Conservation (phyloP, 805 yeast species). For the Candida stauntonica region DNA sequence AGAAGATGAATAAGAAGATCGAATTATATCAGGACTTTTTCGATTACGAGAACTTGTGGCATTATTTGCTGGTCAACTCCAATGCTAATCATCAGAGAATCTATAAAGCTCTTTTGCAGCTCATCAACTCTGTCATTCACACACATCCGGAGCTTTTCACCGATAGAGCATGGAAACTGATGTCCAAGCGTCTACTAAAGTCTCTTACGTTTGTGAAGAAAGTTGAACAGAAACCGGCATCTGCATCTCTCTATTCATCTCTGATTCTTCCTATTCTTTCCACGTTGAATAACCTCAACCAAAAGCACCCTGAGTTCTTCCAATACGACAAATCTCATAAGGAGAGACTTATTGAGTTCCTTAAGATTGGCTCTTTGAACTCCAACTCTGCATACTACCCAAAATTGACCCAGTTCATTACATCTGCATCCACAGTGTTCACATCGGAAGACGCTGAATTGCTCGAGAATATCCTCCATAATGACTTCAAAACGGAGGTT, state of each 20-base stretch:
- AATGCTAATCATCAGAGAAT: slow-evolving; percentile 37
- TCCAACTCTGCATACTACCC: slow-evolving; percentile 49
- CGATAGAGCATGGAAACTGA: slow-evolving; percentile 28
- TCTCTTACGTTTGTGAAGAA: slow-evolving; percentile 29
- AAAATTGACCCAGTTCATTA: slow-evolving; percentile 22
- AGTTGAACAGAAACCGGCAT: slow-evolving; percentile 27
- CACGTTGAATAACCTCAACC: slow-evolving; percentile 40
- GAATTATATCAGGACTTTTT: slow-evolving; percentile 33
- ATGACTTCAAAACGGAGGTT: slow-evolving; percentile 26
- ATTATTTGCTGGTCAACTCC: slow-evolving; percentile 31
- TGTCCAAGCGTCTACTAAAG: slow-evolving; percentile 31
- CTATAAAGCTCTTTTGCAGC: slow-evolving; percentile 37
- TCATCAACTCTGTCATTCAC: slow-evolving; percentile 32
- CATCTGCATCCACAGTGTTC: slow-evolving; percentile 13
- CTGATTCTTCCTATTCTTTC: slow-evolving; percentile 46
- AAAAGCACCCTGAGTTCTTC: slow-evolving; percentile 51
- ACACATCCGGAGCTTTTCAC: slow-evolving; percentile 21
- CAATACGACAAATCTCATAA: slow-evolving; percentile 44
- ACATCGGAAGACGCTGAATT: slow-evolving; percentile 18
- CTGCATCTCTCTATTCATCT: slow-evolving; percentile 40
- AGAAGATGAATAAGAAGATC: slow-evolving; percentile 20
- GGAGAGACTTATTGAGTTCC: slow-evolving; percentile 40
- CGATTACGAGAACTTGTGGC: slow-evolving; percentile 41
- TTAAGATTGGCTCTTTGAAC: slow-evolving; percentile 49
- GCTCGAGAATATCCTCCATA: slow-evolving; percentile 29